These are phyloP conservation scores for Isoetes taiwanensis DNA, from an alignment of 75 land plant genomes.

Conservation along the genomic window DNA sequence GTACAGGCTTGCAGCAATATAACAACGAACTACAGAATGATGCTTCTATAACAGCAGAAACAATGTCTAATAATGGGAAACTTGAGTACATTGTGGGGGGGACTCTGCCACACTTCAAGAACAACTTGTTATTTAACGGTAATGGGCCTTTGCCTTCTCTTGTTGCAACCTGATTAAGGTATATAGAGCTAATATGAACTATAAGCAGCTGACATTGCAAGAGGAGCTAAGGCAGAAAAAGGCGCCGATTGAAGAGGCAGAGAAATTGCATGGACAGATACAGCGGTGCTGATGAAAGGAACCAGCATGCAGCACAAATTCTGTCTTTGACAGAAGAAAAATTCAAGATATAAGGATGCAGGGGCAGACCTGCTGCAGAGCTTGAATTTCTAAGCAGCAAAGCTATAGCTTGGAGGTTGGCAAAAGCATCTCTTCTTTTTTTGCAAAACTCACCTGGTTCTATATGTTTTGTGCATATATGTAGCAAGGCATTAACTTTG, in stretches of 20 bases:
- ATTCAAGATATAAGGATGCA: constrained; percentile 36
- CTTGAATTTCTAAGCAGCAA: constrained; percentile 41
- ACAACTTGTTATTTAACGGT: constrained; percentile 47
- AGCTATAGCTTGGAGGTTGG: constrained; percentile 55
- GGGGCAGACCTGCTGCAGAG: constrained; percentile 45
- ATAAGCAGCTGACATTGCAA: constrained; percentile 46
- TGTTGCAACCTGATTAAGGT: too few relatives aligned
- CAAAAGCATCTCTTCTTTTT: too few relatives aligned
- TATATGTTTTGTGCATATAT: too few relatives aligned
- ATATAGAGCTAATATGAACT: too few relatives aligned
- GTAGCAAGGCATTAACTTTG: too few relatives aligned
- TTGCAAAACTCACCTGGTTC: too few relatives aligned
- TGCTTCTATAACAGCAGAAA: constrained; percentile 36
- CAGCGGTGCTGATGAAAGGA: constrained; percentile 68
- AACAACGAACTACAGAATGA: constrained; percentile 79
- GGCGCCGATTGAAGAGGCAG: constrained; percentile 37
- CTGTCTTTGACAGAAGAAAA: constrained; percentile 43
- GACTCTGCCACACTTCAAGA: constrained; percentile 37
- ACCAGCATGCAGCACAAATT: constrained; percentile 27
- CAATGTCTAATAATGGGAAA: constrained; percentile 49
- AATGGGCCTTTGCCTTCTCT: too few relatives aligned
- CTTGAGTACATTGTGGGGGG: constrained; percentile 50
- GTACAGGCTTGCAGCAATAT: constrained; percentile 78
- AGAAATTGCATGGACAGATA: constrained; percentile 41
- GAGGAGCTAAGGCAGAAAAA: constrained; percentile 52